These are phyloP conservation scores for Nannizziopsis barbatae DNA, from an alignment of 2,329 filamentous ascomycete species.

Conservation along the genomic window DNA sequence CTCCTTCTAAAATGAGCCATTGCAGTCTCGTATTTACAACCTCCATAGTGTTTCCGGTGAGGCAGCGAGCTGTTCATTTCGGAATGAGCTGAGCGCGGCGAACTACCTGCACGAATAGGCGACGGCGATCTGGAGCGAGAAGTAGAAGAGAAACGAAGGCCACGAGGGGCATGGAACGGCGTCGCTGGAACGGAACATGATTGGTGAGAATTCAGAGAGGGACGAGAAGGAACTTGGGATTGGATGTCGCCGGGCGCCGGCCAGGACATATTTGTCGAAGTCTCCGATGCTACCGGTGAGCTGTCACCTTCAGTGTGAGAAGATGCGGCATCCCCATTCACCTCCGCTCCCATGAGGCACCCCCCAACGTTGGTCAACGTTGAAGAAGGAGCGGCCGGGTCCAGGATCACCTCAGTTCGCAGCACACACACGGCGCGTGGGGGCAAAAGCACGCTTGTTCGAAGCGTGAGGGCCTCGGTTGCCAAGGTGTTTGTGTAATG, in stretches of 20 bases:
- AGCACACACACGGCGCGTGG: background rate
- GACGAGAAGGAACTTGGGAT: slow-evolving; percentile 32
- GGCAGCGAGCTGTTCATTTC: slow-evolving; percentile 69
- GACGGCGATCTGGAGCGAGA: slow-evolving; percentile 60
- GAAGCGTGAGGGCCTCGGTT: too few species aligned
- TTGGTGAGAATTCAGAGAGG: slow-evolving; percentile 49
- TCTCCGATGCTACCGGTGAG: slow-evolving; percentile 34
- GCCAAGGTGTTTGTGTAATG: too few species aligned
- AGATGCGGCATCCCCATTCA: slow-evolving; percentile 34
- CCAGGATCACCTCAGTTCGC: background rate
- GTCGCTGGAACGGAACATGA: slow-evolving; percentile 90
- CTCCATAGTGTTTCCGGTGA: slow-evolving; percentile 52
- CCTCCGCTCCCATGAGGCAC: slow-evolving; percentile 33
- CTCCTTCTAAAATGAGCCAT: slow-evolving; percentile 69
- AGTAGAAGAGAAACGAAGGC: slow-evolving; percentile 56
- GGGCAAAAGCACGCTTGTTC: background rate
- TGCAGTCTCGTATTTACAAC: slow-evolving; percentile 82
- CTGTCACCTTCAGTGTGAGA: slow-evolving; percentile 32
- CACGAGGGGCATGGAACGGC: slow-evolving; percentile 75
- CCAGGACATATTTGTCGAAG: slow-evolving; percentile 34
- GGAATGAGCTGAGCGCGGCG: slow-evolving; percentile 79
- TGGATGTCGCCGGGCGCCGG: slow-evolving; percentile 27
- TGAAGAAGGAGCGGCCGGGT: slow-evolving; percentile 17
- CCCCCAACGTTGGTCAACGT: slow-evolving; percentile 26
- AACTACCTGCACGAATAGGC: slow-evolving; percentile 65